Percentiles rank a stretch among this genome's conserved stretches.
Conservation (phyloP, 495 filamentous ascomycete species). For the Podospora fimiseda region DNA sequence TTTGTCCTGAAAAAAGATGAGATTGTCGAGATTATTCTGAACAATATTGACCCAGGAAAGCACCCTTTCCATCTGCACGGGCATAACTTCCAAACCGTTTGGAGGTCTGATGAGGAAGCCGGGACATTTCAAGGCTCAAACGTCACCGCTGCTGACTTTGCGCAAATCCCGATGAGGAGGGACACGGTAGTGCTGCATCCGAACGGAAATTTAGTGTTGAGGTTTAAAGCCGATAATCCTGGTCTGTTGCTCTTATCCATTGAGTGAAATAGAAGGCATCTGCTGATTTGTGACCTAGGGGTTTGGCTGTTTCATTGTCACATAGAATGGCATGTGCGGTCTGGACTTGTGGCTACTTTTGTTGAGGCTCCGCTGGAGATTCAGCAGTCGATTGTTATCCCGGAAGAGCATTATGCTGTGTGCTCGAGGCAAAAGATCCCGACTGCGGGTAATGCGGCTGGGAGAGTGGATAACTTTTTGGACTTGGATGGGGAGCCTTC, state of each 20-base stretch:
- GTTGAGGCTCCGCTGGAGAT: slow-evolving; percentile 54
- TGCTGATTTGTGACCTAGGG: slow-evolving; percentile 19
- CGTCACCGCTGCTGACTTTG: slow-evolving; percentile 34
- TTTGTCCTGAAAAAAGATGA: slow-evolving; percentile 61
- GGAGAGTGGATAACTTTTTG: slow-evolving; percentile 56
- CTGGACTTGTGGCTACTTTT: slow-evolving; percentile 63
- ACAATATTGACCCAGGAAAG: slow-evolving; percentile 65
- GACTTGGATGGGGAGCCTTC: slow-evolving; percentile 58
- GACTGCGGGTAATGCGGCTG: slow-evolving; percentile 68
- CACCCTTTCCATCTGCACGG: slow-evolving; percentile 91
- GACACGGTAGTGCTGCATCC: slow-evolving; percentile 53
- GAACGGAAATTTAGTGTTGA: slow-evolving; percentile 54
- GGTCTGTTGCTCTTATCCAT: slow-evolving; percentile 31
- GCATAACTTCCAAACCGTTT: slow-evolving; percentile 65
- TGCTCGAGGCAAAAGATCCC: slow-evolving; percentile 48
- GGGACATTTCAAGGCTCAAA: slow-evolving; percentile 41
- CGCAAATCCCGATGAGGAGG: slow-evolving; percentile 42
- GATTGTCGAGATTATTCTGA: slow-evolving; percentile 70
- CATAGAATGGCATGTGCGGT: slow-evolving; percentile 62
- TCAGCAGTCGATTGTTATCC: slow-evolving; percentile 56
- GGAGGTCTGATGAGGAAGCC: slow-evolving; percentile 38
- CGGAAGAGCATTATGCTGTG: slow-evolving; percentile 54
- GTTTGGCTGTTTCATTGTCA: slow-evolving; percentile 73
- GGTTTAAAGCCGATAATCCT: slow-evolving; percentile 62
- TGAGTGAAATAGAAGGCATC: neutral